A percentile compares a stretch with the other conserved stretches of the same genome.
Conservation (phyloP, 345 rosid genomes). For the Cardamine chenopodiifolia region DNA sequence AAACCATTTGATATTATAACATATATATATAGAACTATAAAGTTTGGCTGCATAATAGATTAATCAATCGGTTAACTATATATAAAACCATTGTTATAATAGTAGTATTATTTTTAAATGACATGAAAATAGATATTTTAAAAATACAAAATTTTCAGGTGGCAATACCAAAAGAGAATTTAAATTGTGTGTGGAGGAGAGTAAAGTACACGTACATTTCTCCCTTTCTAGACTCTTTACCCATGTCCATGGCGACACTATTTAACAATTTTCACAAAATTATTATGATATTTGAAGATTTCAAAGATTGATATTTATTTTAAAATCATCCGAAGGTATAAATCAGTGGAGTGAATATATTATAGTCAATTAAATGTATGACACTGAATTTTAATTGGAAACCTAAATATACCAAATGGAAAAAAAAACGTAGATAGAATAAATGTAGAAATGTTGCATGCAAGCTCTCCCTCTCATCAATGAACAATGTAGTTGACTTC, state of each 20-base stretch:
- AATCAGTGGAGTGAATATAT: background rate
- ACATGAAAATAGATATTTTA: background rate
- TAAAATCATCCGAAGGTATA: background rate
- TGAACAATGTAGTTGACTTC: constrained; percentile 31
- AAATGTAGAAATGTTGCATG: constrained; percentile 26
- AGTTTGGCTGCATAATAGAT: background rate
- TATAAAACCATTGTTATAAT: background rate
- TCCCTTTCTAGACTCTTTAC: background rate
- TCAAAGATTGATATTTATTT: background rate
- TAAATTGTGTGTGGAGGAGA: constrained; percentile 13
- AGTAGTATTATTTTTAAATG: too few relatives aligned
- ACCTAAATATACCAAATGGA: background rate
- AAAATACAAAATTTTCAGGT: constrained; percentile 3
- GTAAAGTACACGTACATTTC: constrained; percentile 19
- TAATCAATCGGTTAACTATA: background rate
- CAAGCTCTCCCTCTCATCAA: constrained; percentile 31
- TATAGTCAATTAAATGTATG: constrained; percentile 16
- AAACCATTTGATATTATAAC: background rate
- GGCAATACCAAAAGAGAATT: too few relatives aligned
- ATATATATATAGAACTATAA: background rate
- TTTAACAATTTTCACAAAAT: background rate
- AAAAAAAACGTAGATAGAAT: background rate
- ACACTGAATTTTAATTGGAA: background rate
- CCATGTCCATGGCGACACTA: background rate
- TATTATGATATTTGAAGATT: background rate